A percentile compares a stretch with the other conserved stretches of the same genome.
These are phyloP conservation scores for Carex parvula DNA, from an alignment of 176 grass and related monocot genomes.

Conservation along the genomic window DNA sequence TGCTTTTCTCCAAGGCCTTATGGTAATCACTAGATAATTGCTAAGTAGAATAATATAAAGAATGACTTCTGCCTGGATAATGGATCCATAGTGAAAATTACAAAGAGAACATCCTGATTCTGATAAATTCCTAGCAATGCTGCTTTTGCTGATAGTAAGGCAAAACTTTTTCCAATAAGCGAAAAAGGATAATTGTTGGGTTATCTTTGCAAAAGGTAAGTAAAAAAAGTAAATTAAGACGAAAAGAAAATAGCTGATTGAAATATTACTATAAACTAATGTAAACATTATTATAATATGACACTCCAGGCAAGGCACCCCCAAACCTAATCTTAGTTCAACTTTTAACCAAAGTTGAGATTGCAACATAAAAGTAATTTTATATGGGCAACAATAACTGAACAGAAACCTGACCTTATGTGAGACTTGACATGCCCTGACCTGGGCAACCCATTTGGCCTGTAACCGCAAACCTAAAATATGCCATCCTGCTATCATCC, in stretches of 20 bases:
- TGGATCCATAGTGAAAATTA: not conserved
- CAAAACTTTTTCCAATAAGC: not conserved
- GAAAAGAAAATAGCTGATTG: not conserved
- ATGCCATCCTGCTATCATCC: not conserved
- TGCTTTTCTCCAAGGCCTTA: not conserved
- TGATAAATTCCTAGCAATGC: not conserved
- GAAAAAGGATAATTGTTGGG: not conserved
- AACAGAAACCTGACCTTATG: not conserved
- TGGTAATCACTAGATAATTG: not conserved
- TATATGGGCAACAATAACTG: not conserved
- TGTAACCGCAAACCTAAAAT: conserved; percentile 2
- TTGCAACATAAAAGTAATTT: not conserved
- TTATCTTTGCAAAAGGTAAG: not conserved
- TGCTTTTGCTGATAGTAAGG: not conserved
- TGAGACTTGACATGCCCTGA: not conserved
- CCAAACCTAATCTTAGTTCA: not conserved
- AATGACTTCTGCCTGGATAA: not conserved
- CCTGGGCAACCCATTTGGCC: not conserved
- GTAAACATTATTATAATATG: not conserved
- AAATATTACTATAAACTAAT: not conserved
- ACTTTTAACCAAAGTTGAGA: not conserved
- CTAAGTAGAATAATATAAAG: not conserved
- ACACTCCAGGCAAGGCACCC: not conserved
- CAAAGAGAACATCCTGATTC: not conserved
- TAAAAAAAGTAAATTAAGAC: not conserved